These are phyloP conservation scores for Ceratocystis harringtonii DNA, from an alignment of 2,329 filamentous ascomycete species.

Conservation along the genomic window DNA sequence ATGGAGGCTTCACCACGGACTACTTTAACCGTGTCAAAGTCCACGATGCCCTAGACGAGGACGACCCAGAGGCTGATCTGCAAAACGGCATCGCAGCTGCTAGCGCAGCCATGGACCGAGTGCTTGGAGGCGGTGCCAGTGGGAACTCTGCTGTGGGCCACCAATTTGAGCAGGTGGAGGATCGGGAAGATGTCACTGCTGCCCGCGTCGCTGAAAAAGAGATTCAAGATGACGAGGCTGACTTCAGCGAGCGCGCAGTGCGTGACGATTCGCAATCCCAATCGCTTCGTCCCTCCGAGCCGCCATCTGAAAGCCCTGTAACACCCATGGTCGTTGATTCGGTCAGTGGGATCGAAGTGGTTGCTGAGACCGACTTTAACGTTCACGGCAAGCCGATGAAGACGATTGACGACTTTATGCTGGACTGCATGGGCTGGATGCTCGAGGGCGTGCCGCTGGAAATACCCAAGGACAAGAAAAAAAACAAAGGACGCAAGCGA, in stretches of 20 bases:
- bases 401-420: conserved; percentile 62
- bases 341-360: conserved; percentile 21
- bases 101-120: conserved; percentile 66
- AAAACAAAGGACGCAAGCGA: conserved; percentile 38
- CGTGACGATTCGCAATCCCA: conserved; percentile 17
- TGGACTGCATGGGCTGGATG: conserved; percentile 50
- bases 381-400: conserved; percentile 43
- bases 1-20: conserved; percentile 94
- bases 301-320: conserved; percentile 2
- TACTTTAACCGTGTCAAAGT: conserved; percentile 66
- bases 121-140: conserved; percentile 40
- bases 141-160: conserved; percentile 60
- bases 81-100: conserved; percentile 53
- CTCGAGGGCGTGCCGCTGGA: conserved; percentile 46
- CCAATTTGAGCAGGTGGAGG: conserved; percentile 75
- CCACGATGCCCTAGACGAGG: conserved; percentile 1
- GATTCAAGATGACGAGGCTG: conserved; percentile 69
- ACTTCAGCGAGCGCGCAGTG: conserved; percentile 50
- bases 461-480: conserved; percentile 49
- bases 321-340: conserved; percentile 20
- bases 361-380: conserved; percentile 37
- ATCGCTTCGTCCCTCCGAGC: not conserved
- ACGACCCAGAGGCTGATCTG: conserved; percentile 23
- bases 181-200: conserved; percentile 78
- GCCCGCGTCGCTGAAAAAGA: conserved; percentile 81